Evolutionary conservation across 192 early-diverging fungal species (phyloP), one percentile per base, ranked within the genome.

Genomic region (Funneliformis geosporum): DNA sequence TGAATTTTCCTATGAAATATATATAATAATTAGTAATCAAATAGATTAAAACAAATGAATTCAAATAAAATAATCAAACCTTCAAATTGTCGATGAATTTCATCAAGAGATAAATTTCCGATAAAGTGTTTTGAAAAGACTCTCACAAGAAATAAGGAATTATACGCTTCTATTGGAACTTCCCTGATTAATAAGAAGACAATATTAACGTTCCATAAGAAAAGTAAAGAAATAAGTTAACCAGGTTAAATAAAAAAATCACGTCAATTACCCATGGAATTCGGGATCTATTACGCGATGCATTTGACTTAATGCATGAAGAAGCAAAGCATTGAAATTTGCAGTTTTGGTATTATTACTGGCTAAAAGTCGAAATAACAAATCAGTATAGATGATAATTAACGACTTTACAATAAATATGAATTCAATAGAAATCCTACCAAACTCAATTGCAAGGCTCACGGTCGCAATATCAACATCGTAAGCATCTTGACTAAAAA

Each of bases 391-490:
- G 60, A 47, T 33, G 11, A 38, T 67, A 8, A 18, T 33, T 39
- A n/a, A 38, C 23, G 23, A 62, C 23, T 62, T 23, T 16, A 16
- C 27, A 65, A 0, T 18, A 68, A 18, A 39, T 18, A 68, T 28
- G 5, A 0, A 40, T 68, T 66, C 2, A 80, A 28, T 82, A 73
- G 25, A 70, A 28, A 5, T n/a, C 83, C 68, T 86, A 93, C 91
- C 86, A 72, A 92, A 81, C 73, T 89, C 87, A 66, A 91, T 90
- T 16, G 90, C 89, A 78, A 90, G 79, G 59, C 85, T 84, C 12
- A 90, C 86, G 43, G 89, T 91, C 12, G 86, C 84, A 89, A 92
- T 92, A 69, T 93, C 92, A 27, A 93, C 80, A 78, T 92, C 92
- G 83, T 88, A 91, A 39, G 90, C 90, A 79, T 92, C 91, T 80